Evolutionary conservation across 768 basidiomycete genomes (phyloP).

Genomic region (Lactifluus pinguis): DNA sequence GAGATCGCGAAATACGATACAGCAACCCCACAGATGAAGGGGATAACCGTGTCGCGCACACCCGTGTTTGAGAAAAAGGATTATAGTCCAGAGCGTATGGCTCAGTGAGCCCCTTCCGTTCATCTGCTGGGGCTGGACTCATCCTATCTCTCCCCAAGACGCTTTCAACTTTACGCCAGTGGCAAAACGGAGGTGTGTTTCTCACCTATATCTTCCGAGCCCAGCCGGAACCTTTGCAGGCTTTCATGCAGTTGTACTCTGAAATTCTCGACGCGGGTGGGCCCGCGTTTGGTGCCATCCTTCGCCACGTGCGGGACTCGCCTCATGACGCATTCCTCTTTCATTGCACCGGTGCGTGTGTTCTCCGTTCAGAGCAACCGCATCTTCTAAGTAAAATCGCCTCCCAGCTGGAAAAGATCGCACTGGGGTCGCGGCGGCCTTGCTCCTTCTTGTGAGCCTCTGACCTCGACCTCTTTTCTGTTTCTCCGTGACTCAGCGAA

Average conservation of each 20-base stretch:
- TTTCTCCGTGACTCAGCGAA: neutral
- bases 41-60: slow-evolving; percentile 47
- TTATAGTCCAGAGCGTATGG: slow-evolving; percentile 78
- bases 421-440: slow-evolving; percentile 67
- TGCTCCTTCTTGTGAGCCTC: slow-evolving; percentile 51
- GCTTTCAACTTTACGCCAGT: slow-evolving; percentile 67
- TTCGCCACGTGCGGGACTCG: slow-evolving; percentile 64
- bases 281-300: slow-evolving; percentile 55
- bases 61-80: slow-evolving; percentile 65
- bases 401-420: slow-evolving; percentile 67
- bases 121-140: neutral
- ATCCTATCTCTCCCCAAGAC: slow-evolving; percentile 29
- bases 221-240: slow-evolving; percentile 31
- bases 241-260: slow-evolving; percentile 72
- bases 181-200: slow-evolving; percentile 65
- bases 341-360: slow-evolving; percentile 57
- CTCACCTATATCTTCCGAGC: neutral
- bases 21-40: slow-evolving; percentile 55
- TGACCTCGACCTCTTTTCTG: neutral
- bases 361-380: neutral
- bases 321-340: slow-evolving; percentile 59
- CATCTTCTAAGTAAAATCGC: neutral
- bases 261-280: slow-evolving; percentile 74
- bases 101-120: slow-evolving; percentile 55
- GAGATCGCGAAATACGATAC: slow-evolving; percentile 69